Evolutionary conservation across 2,329 filamentous ascomycete genomes (phyloP), one percentile per base, ranked within the genome.

Genomic region (Talaromyces islandicus): DNA sequence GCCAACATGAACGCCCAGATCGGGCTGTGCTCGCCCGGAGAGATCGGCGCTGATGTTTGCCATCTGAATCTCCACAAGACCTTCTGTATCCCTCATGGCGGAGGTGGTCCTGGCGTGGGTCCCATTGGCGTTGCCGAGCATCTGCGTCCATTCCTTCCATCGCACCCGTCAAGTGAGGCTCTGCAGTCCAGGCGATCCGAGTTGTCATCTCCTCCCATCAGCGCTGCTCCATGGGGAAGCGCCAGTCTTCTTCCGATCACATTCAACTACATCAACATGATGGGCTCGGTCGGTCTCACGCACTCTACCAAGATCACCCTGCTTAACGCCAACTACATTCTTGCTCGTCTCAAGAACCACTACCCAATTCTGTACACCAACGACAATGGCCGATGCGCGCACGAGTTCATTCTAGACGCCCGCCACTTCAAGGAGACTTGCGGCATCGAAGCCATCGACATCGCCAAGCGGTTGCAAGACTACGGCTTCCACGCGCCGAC

Each of bases 1-100:
- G 93, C 93, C 65, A 97, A 97, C 80, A 94, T 97, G 91, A 97
- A 97, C 72, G 93, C 93, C 19, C 93, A 97, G 76, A 97, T 97
- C 64, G 93, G 93, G 12, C 84, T 97, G 11, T 96, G 91, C 80
- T 96, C 91, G 0, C 93, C 93, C 1, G 93, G 93, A 43, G 92
- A 95, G 74, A 96, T 97, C 66, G 93, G 93, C 21, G 93, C 93
- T 30, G 93, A 97, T 73, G 92, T 97, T 43, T 97, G 93, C 83
- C 93, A 97, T 79, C 82, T 97, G 62, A 97, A 97, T 77, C 83
- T 97, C 48, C 93, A 97, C 85, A 97, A 97, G 84, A 97, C 93
- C 3, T 97, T 97, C 82, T 97, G 93, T 74, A 97, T 97, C 69
- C 93, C 93, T 53, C 93, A 97, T 76, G 93, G 93, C 59, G 93